Evolutionary conservation across 2,329 filamentous ascomycete species (phyloP).

Genomic region (Pyrenochaeta sp.): DNA sequence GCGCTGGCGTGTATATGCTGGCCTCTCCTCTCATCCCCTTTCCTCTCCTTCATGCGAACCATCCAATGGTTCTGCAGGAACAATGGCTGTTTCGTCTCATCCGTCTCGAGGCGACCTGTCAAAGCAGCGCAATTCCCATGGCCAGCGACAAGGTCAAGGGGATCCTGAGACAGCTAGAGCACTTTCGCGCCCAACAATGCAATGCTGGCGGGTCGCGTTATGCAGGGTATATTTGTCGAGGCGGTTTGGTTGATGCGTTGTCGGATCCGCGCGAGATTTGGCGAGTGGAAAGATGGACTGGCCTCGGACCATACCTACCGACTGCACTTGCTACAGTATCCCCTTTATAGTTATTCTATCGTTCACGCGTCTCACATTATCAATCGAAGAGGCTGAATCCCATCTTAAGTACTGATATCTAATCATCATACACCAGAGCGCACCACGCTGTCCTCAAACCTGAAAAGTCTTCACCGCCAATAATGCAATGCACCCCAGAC

Average conservation of each 20-base stretch:
- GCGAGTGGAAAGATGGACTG: background rate
- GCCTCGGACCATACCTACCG: background rate
- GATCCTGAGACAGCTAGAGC: constrained; percentile 4
- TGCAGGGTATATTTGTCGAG: constrained; percentile 16
- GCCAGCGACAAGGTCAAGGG: background rate
- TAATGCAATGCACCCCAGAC: constrained; percentile 1
- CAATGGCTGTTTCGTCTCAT: constrained; percentile 30
- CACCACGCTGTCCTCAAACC: too few relatives aligned
- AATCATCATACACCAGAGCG: too few relatives aligned
- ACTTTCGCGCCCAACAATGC: background rate
- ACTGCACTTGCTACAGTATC: too few relatives aligned
- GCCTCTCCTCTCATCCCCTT: background rate
- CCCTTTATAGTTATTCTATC: too few relatives aligned
- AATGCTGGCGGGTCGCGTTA: constrained; percentile 7
- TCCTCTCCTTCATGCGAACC: constrained; percentile 27
- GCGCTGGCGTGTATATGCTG: constrained; percentile 1
- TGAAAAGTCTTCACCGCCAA: constrained; percentile 1
- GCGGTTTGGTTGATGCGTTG: constrained; percentile 16
- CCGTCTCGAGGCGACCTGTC: constrained; percentile 27
- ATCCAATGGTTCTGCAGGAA: constrained; percentile 26
- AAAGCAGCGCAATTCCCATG: constrained; percentile 1
- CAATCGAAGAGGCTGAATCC: too few relatives aligned
- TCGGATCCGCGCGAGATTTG: background rate
- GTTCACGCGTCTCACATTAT: too few relatives aligned
- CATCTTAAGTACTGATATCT: too few relatives aligned